Percentiles rank a stretch among this genome's conserved stretches.
phyloP scores from a whole-genome alignment of 2,329 filamentous ascomycete genomes.

The Curvularia sp. region DNA sequence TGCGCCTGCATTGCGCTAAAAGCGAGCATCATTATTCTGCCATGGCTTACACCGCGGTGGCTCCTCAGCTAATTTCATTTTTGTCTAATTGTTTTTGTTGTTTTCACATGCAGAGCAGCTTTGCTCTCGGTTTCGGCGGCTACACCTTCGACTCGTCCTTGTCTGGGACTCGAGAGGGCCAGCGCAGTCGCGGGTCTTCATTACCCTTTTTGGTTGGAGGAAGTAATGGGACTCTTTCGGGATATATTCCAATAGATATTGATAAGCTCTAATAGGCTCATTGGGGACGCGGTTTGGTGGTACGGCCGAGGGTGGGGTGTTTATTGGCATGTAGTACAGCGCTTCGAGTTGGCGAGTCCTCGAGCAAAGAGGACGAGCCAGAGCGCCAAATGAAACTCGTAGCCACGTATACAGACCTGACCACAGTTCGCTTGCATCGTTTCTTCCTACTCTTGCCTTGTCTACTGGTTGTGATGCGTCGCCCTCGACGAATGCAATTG shows the following conservation, averaged over 20 bases:
- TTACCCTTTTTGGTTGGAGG: constrained; percentile 18
- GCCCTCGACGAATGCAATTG: not conserved
- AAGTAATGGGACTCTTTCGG: constrained; percentile 17
- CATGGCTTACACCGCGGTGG: constrained; percentile 38
- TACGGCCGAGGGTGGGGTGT: constrained; percentile 5
- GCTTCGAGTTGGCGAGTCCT: constrained; percentile 14
- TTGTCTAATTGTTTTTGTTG: constrained; percentile 23
- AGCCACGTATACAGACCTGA: constrained; percentile 7
- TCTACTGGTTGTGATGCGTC: not conserved
- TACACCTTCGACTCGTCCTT: constrained; percentile 37
- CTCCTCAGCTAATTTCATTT: constrained; percentile 43
- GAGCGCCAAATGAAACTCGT: constrained; percentile 6
- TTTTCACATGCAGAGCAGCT: constrained; percentile 34
- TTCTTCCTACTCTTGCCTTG: not conserved
- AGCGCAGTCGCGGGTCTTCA: constrained; percentile 41
- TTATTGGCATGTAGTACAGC: constrained; percentile 20
- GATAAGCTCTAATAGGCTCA: constrained; percentile 29
- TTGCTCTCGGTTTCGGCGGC: constrained; percentile 38
- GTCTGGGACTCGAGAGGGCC: constrained; percentile 35
- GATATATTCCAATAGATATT: constrained; percentile 29
- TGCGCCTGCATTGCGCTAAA: constrained; percentile 21
- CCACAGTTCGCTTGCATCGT: not conserved
- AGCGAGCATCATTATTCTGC: constrained; percentile 32
- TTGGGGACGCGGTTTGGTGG: constrained; percentile 23
- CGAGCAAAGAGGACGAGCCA: constrained; percentile 6